Base-by-base conservation (phyloP, 2,329 filamentous ascomycete species). In the Fusarium liriodendri region DNA sequence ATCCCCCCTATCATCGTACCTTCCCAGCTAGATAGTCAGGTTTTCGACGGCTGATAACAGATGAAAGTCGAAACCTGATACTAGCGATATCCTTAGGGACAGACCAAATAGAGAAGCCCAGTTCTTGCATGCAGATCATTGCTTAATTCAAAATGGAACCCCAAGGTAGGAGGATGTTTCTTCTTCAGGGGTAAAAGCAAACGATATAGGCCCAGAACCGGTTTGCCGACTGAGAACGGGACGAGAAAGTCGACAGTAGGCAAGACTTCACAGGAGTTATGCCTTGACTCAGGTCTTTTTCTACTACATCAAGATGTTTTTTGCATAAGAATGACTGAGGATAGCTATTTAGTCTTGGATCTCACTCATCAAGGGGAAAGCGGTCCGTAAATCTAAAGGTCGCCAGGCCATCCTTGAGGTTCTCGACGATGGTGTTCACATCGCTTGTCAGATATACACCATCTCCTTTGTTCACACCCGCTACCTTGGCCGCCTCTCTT, bases 311-410 rank as follows among this genome's bases (percentile, higher is more conserved):
- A 32, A 13, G 47, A 52, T 32, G n/a, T 3, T 8, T 7, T 29
- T 50, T 52, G 27, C 2, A 32, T 32, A 32, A 7, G 9, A 29
- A 16, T 7, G 4, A 22, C 22, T 2, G 27, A 45, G 6, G 14
- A 20, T 13, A 52, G 18, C 5, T 22, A 11, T 29, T 18, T 4
- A 9, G 5, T 27, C 20, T 29, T 37, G 11, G 29, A 47, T 20
- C 45, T 71, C 42, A 59, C 47, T 82, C 69, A 75, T 93, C 92
- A 71, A 90, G 57, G 1, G 90, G 84, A 77, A 92, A 94, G 4
- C 92, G 86, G 70, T 89, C 87, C 37, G 91, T 84, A 77, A 93
- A 94, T 83, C 90, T 92, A 73, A 92, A 94, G 4, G 83, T 88
- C 66, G 84, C 85, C 75, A 94, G 82, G 0, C 91, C 92, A 3